Conservation (phyloP, 1,284 basidiomycete genomes). For the Trametes polyzona region DNA sequence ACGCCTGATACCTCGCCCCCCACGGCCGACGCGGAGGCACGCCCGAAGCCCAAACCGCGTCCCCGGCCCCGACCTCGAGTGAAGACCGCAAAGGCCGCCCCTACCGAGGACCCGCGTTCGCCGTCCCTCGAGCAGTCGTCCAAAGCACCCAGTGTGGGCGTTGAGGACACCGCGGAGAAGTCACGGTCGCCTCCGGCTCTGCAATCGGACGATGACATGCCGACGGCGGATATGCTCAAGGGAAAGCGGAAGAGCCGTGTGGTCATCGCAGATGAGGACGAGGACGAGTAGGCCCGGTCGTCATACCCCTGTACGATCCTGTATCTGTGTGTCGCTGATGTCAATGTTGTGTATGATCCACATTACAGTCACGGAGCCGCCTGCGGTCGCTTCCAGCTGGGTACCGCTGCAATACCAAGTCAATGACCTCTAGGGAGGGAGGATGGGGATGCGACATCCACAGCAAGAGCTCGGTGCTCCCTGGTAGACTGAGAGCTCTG, state of each 20-base stretch:
- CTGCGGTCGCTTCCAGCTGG: too few species aligned
- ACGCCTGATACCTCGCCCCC: slow-evolving; percentile 29
- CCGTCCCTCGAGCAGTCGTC: neutral
- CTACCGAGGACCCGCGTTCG: neutral
- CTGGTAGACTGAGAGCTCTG: too few species aligned
- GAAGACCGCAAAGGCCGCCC: neutral
- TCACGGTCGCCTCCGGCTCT: neutral
- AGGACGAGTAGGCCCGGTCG: slow-evolving; percentile 1
- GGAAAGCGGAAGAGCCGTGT: slow-evolving; percentile 13
- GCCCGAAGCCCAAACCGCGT: slow-evolving; percentile 25
- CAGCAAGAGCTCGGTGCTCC: too few species aligned
- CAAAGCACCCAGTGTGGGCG: neutral
- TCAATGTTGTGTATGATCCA: too few species aligned
- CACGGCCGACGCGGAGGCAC: slow-evolving; percentile 8
- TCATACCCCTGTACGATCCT: too few species aligned
- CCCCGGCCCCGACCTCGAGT: slow-evolving; percentile 30
- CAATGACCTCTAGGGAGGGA: too few species aligned
- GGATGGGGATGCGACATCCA: too few species aligned
- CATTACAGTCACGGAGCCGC: too few species aligned
- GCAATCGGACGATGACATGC: slow-evolving; percentile 16
- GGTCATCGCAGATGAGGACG: slow-evolving; percentile 22
- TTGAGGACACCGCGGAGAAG: neutral
- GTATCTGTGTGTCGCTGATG: too few species aligned
- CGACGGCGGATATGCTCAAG: neutral
- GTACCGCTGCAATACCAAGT: too few species aligned